Evolutionary conservation across 192 early-diverging fungal species (phyloP).

Genomic region (Coemansia sp.): DNA sequence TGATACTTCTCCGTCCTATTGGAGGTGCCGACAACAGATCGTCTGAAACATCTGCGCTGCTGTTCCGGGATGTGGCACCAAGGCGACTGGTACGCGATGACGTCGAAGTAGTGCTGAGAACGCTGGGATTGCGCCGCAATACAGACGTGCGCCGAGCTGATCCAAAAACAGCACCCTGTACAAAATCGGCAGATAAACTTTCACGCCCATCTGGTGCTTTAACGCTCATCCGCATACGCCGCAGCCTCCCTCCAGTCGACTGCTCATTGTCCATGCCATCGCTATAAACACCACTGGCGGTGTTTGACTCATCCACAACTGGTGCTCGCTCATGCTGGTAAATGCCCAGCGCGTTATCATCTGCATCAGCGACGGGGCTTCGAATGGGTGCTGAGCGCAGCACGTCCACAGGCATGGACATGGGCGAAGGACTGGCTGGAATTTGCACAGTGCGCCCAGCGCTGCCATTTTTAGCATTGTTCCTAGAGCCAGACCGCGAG

Average conservation of each 20-base stretch:
- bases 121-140: constrained; percentile 43
- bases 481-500: background rate
- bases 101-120: constrained; percentile 13
- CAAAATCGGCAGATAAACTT: constrained; percentile 51
- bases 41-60: constrained; percentile 10
- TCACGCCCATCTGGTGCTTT: constrained; percentile 42
- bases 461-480: background rate
- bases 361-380: background rate
- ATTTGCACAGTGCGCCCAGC: background rate
- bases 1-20: constrained; percentile 16
- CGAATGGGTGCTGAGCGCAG: constrained; percentile 11
- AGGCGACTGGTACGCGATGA: constrained; percentile 11
- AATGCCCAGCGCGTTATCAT: constrained; percentile 16
- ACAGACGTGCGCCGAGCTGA: constrained; percentile 47
- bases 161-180: constrained; percentile 53
- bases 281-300: background rate
- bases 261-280: background rate
- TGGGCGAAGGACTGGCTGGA: background rate
- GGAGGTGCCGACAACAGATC: constrained; percentile 4
- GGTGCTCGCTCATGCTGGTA: background rate
- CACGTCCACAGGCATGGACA: background rate
- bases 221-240: constrained; percentile 41
- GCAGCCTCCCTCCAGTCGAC: background rate
- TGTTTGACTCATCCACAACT: background rate
- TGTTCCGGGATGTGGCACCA: background rate